These are phyloP conservation scores for Colletotrichum somersetense DNA, from an alignment of 2,329 filamentous ascomycete genomes.

Conservation along the genomic window DNA sequence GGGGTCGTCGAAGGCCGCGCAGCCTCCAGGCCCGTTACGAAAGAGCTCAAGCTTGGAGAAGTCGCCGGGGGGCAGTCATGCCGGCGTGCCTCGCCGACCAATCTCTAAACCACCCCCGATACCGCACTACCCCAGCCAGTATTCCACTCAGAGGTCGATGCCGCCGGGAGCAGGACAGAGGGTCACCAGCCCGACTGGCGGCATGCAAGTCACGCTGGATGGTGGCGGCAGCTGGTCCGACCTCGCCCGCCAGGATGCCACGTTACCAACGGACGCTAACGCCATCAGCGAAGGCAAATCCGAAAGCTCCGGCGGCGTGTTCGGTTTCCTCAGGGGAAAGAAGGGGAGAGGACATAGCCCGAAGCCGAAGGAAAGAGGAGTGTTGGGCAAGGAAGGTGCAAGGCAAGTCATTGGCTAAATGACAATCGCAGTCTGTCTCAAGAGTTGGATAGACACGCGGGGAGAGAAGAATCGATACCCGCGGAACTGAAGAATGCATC, in stretches of 20 bases:
- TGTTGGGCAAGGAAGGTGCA: constrained; percentile 94
- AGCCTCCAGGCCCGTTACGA: constrained; percentile 30
- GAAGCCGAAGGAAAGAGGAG: constrained; percentile 92
- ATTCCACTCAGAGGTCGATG: constrained; percentile 50
- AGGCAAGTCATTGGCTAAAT: constrained; percentile 79
- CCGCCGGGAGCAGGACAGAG: constrained; percentile 70
- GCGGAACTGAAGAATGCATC: constrained; percentile 20
- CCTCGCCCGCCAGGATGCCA: constrained; percentile 85
- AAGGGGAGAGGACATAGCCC: constrained; percentile 92
- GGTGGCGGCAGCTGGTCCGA: constrained; percentile 93
- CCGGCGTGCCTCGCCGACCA: constrained; percentile 30
- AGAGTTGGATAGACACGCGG: constrained; percentile 30
- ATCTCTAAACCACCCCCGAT: constrained; percentile 50
- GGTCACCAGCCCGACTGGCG: constrained; percentile 82
- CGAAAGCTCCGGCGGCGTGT: constrained; percentile 80
- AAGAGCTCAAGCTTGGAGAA: constrained; percentile 40
- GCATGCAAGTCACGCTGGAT: constrained; percentile 91
- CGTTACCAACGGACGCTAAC: constrained; percentile 76
- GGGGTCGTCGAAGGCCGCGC: constrained; percentile 39
- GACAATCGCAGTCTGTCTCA: constrained; percentile 7
- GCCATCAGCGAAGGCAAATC: constrained; percentile 64
- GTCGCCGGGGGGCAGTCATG: constrained; percentile 43
- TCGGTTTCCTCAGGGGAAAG: constrained; percentile 90
- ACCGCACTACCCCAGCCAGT: constrained; percentile 62
- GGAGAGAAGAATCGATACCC: constrained; percentile 37